Conservation (phyloP, 768 basidiomycete genomes). For the Chalciporus sphaerocephalus region DNA sequence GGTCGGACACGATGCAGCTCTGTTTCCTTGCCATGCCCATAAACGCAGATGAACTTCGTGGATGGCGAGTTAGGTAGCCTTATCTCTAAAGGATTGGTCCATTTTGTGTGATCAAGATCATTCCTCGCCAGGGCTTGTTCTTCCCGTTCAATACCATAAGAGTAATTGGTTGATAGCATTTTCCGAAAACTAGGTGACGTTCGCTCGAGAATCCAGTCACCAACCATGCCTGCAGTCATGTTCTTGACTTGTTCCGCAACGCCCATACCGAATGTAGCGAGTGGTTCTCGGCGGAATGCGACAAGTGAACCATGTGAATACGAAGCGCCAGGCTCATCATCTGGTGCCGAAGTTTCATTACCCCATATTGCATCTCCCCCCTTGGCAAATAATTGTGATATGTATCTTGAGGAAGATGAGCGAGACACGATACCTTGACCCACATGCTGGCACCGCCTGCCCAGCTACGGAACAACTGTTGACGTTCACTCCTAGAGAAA, state of each 20-base stretch:
- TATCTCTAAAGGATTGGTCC: slow-evolving; percentile 88
- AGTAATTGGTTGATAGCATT: slow-evolving; percentile 85
- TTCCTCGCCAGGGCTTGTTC: slow-evolving; percentile 60
- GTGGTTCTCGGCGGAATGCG: slow-evolving; percentile 55
- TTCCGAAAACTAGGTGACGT: slow-evolving; percentile 84
- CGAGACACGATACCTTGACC: slow-evolving; percentile 67
- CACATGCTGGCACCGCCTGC: slow-evolving; percentile 91
- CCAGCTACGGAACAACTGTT: slow-evolving; percentile 90
- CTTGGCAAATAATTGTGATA: slow-evolving; percentile 32
- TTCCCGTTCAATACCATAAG: slow-evolving; percentile 81
- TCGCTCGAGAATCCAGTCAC: slow-evolving; percentile 75
- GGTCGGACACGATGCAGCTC: slow-evolving; percentile 50
- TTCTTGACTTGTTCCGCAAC: slow-evolving; percentile 40
- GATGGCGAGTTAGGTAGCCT: slow-evolving; percentile 87
- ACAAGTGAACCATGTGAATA: slow-evolving; percentile 81
- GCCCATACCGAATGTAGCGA: slow-evolving; percentile 1
- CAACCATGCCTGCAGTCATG: slow-evolving; percentile 74
- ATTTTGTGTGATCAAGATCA: slow-evolving; percentile 73
- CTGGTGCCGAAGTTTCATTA: slow-evolving; percentile 67
- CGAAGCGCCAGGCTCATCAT: slow-evolving; percentile 52
- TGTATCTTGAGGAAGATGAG: not conserved
- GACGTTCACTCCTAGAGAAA: slow-evolving; percentile 87
- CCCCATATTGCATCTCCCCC: slow-evolving; percentile 88
- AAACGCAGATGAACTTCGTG: slow-evolving; percentile 89
- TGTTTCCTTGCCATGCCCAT: slow-evolving; percentile 94